Base-by-base conservation (phyloP, 1,284 basidiomycete genomes). In the Pseudozyma pruni region DNA sequence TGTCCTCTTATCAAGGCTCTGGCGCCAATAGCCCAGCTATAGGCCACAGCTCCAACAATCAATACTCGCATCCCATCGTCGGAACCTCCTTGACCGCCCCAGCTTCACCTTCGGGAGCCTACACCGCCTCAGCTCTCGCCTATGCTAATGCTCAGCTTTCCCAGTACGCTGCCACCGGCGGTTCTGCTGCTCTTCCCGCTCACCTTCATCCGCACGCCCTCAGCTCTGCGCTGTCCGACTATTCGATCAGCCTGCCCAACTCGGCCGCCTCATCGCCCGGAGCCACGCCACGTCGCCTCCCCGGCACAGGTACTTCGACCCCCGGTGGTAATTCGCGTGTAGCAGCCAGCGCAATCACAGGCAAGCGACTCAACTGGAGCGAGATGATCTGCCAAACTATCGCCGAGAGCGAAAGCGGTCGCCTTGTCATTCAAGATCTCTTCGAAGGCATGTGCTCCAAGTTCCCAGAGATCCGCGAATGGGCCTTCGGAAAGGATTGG, bases 371-470 rank as follows among this genome's bases (percentile, higher is more conserved):
- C 51, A 81, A 81, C 50, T 81, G 79, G 79, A 66, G 71, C 46
- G 79, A 81, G 45, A 81, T 81, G 78, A 80, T 81, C 33, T 79
- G 77, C 48, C 73, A 75, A 42, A 79, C 79, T 11, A 79, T 81
- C 38, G 70, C 75, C 13, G 71, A 80, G 33, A 72, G 72, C 35
- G 75, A 76, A 16, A 59, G 60, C n/a, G 78, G 78, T 3, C 64
- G 70, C 22, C 60, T 81, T 13, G 78, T 81, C 48, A 78, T 81
- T 47, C 78, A 79, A 37, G 79, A 81, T 25, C 68, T 81, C 11
- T 81, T 81, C 39, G 76, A 80, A 25, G 61, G 66, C 39, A 81
- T 81, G 78, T 75, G 75, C 51, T 54, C 58, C 55, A 75, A 76
- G 35, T 81, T 79, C 43, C 79, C 79, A 6, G 78, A 76, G 42